Evolutionary conservation across 208 protist genomes (phyloP).

Genomic region (Strigomonas culicis): DNA sequence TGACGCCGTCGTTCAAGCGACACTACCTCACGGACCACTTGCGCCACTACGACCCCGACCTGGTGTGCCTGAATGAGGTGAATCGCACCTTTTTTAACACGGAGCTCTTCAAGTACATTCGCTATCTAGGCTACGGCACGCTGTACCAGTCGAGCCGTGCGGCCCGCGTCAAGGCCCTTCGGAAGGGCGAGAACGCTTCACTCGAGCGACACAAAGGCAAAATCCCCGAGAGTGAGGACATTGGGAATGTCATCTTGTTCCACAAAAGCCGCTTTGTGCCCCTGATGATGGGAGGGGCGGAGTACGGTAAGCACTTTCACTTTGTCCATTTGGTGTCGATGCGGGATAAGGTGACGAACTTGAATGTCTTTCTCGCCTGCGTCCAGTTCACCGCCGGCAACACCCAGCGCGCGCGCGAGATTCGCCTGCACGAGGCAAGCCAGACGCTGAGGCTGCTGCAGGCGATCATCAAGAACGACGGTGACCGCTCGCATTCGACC

Average conservation of each 20-base stretch:
- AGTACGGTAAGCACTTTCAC: conserved; percentile 52
- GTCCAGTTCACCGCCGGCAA: conserved; percentile 76
- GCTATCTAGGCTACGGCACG: conserved; percentile 72
- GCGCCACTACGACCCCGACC: conserved; percentile 70
- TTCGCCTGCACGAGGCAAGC: conserved; percentile 52
- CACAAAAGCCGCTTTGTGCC: conserved; percentile 86
- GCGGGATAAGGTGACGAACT: conserved; percentile 82
- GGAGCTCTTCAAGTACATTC: conserved; percentile 59
- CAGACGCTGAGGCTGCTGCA: conserved; percentile 68
- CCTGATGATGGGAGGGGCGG: conserved; percentile 68
- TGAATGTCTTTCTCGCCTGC: conserved; percentile 63
- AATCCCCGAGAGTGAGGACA: conserved; percentile 60
- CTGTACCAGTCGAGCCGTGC: conserved; percentile 79
- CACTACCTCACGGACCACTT: conserved; percentile 58
- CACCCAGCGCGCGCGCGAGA: conserved; percentile 36
- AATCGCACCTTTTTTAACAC: conserved; percentile 71
- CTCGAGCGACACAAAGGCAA: conserved; percentile 36
- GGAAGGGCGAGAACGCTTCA: conserved; percentile 39
- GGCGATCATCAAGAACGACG: conserved; percentile 46
- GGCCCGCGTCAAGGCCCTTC: conserved; percentile 47
- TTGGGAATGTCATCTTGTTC: conserved; percentile 84
- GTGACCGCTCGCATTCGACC: conserved; percentile 60
- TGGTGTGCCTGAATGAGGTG: conserved; percentile 81
- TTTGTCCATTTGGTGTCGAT: conserved; percentile 73
- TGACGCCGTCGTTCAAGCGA: conserved; percentile 50